Evolutionary conservation across 768 basidiomycete genomes (phyloP).

Genomic region (Neoboletus subvelutipes): DNA sequence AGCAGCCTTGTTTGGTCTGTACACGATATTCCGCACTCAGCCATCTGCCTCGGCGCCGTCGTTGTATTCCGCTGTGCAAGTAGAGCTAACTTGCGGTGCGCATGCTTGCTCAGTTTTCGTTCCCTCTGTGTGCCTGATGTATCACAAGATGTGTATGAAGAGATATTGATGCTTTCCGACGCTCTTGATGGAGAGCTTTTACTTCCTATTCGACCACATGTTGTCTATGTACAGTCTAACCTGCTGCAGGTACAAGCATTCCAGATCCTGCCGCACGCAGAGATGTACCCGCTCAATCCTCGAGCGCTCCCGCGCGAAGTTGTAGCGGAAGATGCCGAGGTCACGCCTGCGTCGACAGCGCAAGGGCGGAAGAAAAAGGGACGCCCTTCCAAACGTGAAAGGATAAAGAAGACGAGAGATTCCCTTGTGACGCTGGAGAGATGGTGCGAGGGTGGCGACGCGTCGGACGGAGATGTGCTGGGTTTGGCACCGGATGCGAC

Average conservation of each 20-base stretch:
- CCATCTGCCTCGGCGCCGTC: slow-evolving; percentile 52
- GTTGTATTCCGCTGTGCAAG: slow-evolving; percentile 49
- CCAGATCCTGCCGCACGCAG: slow-evolving; percentile 56
- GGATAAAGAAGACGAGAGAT: slow-evolving; percentile 50
- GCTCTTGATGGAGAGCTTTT: slow-evolving; percentile 41
- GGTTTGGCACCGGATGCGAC: slow-evolving; percentile 32
- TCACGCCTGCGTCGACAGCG: slow-evolving; percentile 2
- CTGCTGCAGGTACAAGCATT: slow-evolving; percentile 54
- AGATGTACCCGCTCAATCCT: slow-evolving; percentile 54
- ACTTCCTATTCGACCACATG: slow-evolving; percentile 49
- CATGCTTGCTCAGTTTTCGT: not conserved
- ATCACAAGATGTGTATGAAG: slow-evolving; percentile 53
- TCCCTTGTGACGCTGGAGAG: slow-evolving; percentile 49
- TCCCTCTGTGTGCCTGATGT: slow-evolving; percentile 1
- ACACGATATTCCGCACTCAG: slow-evolving; percentile 70
- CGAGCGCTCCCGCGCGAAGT: slow-evolving; percentile 68
- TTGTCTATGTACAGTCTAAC: slow-evolving; percentile 46
- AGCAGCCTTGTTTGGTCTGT: slow-evolving; percentile 65
- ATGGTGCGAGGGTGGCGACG: slow-evolving; percentile 38
- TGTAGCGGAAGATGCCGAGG: slow-evolving; percentile 41
- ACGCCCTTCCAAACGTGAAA: slow-evolving; percentile 62
- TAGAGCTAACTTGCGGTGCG: slow-evolving; percentile 62
- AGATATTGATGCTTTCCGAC: slow-evolving; percentile 49
- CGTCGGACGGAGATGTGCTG: not conserved
- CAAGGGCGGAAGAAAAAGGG: slow-evolving; percentile 52